A percentile compares a stretch with the other conserved stretches of the same genome.
phyloP scores from a whole-genome alignment of 2,329 filamentous ascomycete genomes.

The Fusarium clavum region DNA sequence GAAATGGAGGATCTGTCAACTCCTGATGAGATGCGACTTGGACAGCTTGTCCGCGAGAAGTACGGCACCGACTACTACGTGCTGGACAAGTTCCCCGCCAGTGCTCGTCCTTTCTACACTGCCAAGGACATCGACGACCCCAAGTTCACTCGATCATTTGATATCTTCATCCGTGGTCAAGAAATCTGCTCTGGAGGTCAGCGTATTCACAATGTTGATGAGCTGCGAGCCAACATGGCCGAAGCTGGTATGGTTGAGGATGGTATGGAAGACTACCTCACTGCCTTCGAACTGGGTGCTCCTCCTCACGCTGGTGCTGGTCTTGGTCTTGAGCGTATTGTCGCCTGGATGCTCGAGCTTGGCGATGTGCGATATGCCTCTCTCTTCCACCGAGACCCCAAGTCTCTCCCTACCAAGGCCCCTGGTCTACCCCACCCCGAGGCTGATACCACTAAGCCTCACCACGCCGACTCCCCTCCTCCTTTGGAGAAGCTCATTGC shows the following conservation, averaged over 20 bases:
- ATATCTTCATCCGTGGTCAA: constrained; percentile 93
- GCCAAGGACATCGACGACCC: constrained; percentile 82
- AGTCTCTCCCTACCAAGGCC: constrained; percentile 78
- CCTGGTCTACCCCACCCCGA: constrained; percentile 84
- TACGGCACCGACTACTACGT: constrained; percentile 93
- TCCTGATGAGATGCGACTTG: constrained; percentile 86
- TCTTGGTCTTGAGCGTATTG: constrained; percentile 87
- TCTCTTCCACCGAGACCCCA: constrained; percentile 88
- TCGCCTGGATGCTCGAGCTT: constrained; percentile 86
- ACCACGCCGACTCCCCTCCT: constrained; percentile 69
- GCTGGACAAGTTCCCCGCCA: constrained; percentile 89
- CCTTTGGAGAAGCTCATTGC: constrained; percentile 88
- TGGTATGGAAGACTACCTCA: constrained; percentile 91
- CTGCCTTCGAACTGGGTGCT: constrained; percentile 87
- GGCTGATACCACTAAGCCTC: constrained; percentile 74
- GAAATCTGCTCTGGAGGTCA: constrained; percentile 94
- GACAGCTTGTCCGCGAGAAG: constrained; percentile 85
- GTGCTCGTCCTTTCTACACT: constrained; percentile 89
- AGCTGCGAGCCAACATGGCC: constrained; percentile 82
- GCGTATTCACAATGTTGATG: constrained; percentile 84
- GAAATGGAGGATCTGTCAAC: constrained; percentile 83
- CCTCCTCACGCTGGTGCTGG: constrained; percentile 92
- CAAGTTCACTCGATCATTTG: constrained; percentile 88
- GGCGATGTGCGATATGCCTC: constrained; percentile 92
- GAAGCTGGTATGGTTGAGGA: constrained; percentile 79